Conservation (phyloP, 2,329 filamentous ascomycete species). For the Cercospora sp. region DNA sequence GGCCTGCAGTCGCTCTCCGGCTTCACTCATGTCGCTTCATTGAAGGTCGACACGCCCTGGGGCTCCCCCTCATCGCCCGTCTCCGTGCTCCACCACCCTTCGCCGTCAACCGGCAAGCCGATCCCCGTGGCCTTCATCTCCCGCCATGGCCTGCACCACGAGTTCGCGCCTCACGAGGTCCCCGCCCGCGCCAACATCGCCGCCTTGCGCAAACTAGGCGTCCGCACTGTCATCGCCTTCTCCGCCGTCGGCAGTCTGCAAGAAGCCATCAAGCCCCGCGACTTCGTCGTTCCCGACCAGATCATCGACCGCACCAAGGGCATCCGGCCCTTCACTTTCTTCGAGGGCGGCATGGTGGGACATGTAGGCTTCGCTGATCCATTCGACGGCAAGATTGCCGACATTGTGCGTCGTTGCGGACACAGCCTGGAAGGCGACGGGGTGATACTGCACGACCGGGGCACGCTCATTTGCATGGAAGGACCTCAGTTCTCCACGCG, state of each 20-base stretch:
- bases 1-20: slow-evolving; percentile 83
- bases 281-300: slow-evolving; percentile 96
- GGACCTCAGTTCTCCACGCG: slow-evolving; percentile 98
- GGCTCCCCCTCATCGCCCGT: slow-evolving; percentile 75
- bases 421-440: slow-evolving; percentile 77
- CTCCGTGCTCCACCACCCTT: slow-evolving; percentile 82
- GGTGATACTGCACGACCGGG: slow-evolving; percentile 78
- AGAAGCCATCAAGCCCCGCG: slow-evolving; percentile 89
- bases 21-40: slow-evolving; percentile 78
- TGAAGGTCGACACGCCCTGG: slow-evolving; percentile 84
- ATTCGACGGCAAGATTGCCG: slow-evolving; percentile 76
- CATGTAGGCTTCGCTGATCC: slow-evolving; percentile 96
- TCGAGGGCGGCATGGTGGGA: slow-evolving; percentile 85
- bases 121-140: slow-evolving; percentile 84
- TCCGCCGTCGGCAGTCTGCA: slow-evolving; percentile 89
- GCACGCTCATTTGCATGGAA: slow-evolving; percentile 93
- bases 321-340: slow-evolving; percentile 91
- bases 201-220: slow-evolving; percentile 87
- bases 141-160: slow-evolving; percentile 85
- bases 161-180: slow-evolving; percentile 92
- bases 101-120: slow-evolving; percentile 62
- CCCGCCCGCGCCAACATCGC: slow-evolving; percentile 93
- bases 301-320: slow-evolving; percentile 98
- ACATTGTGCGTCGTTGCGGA: slow-evolving; percentile 76
- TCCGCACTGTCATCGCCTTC: slow-evolving; percentile 89